phyloP scores from a whole-genome alignment of 352 stramenopile genomes.

The Globisporangium okanoganense region DNA sequence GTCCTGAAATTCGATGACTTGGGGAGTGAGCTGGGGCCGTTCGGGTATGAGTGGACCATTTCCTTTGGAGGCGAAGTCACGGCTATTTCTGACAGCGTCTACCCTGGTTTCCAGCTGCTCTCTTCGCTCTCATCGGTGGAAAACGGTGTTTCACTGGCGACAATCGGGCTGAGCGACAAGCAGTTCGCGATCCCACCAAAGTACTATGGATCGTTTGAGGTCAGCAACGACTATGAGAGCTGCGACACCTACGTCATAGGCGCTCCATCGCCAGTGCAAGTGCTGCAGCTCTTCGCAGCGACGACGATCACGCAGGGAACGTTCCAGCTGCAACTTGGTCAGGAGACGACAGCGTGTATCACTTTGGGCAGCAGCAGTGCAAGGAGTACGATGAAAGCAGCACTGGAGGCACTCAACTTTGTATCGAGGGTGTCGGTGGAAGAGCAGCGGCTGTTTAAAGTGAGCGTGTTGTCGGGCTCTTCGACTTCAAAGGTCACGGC shows the following conservation, averaged over 20 bases:
- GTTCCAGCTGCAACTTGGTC: slow-evolving; percentile 54
- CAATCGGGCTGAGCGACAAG: slow-evolving; percentile 22
- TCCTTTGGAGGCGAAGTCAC: slow-evolving; percentile 52
- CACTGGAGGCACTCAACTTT: slow-evolving; percentile 36
- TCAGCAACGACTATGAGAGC: slow-evolving; percentile 47
- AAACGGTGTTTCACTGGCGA: slow-evolving; percentile 17
- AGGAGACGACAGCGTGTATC: slow-evolving; percentile 51
- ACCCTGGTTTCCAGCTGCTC: slow-evolving; percentile 47
- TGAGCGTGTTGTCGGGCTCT: slow-evolving; percentile 42
- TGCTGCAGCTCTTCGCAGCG: slow-evolving; percentile 62
- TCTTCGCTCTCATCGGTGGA: slow-evolving; percentile 51
- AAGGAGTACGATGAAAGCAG: slow-evolving; percentile 31
- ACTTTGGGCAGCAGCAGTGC: slow-evolving; percentile 24
- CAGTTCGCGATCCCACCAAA: slow-evolving; percentile 23
- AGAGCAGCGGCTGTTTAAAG: slow-evolving; percentile 57
- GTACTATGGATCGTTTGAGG: slow-evolving; percentile 47
- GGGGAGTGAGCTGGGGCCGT: slow-evolving; percentile 34
- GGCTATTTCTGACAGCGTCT: slow-evolving; percentile 23
- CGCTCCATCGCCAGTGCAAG: slow-evolving; percentile 50
- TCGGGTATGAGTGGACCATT: slow-evolving; percentile 69
- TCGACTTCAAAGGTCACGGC: slow-evolving; percentile 34
- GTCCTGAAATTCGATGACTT: slow-evolving; percentile 40
- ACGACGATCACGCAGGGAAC: slow-evolving; percentile 54
- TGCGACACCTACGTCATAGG: slow-evolving; percentile 73
- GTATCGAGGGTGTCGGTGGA: slow-evolving; percentile 46